A percentile compares a stretch with the other conserved stretches of the same genome.
Conservation (phyloP, 176 grass and related monocot genomes). For the Oryza meyeriana region DNA sequence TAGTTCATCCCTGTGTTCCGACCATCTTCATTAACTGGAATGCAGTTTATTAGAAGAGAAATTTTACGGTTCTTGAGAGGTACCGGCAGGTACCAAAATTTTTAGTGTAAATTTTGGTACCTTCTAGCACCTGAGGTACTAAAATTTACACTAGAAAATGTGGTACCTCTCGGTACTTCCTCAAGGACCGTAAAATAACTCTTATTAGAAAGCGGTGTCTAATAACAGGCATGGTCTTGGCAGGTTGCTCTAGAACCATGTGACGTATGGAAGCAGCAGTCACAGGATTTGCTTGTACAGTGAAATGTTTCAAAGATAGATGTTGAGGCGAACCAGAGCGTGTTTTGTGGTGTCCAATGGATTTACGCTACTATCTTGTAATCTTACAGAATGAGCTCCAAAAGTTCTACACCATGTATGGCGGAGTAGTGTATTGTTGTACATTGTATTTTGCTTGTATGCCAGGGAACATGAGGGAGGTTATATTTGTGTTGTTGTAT, state of each 20-base stretch:
- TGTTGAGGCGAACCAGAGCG: neutral
- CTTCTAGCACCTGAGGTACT: too few species aligned
- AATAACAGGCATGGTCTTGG: neutral
- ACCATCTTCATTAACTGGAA: neutral
- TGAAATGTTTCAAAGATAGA: slow-evolving; percentile 13
- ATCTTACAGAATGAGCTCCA: neutral
- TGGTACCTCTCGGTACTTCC: too few species aligned
- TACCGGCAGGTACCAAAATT: too few species aligned
- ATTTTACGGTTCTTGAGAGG: too few species aligned
- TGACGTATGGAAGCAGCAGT: slow-evolving; percentile 87
- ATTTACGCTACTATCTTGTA: neutral
- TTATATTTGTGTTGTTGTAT: neutral
- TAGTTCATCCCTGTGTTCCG: neutral
- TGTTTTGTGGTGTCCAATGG: neutral
- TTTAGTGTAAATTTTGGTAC: too few species aligned
- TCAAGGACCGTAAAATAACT: too few species aligned
- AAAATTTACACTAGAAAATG: too few species aligned
- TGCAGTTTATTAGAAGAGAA: too few species aligned
- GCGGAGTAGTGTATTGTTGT: neutral
- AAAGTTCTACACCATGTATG: too few species aligned
- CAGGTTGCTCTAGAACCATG: slow-evolving; percentile 63
- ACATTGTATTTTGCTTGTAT: neutral
- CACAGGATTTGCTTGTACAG: slow-evolving; percentile 52
- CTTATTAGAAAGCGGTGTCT: neutral
- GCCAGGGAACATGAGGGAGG: neutral